These are phyloP conservation scores for Elsinoe perseae DNA, from an alignment of 2,329 filamentous ascomycete genomes.

Conservation along the genomic window DNA sequence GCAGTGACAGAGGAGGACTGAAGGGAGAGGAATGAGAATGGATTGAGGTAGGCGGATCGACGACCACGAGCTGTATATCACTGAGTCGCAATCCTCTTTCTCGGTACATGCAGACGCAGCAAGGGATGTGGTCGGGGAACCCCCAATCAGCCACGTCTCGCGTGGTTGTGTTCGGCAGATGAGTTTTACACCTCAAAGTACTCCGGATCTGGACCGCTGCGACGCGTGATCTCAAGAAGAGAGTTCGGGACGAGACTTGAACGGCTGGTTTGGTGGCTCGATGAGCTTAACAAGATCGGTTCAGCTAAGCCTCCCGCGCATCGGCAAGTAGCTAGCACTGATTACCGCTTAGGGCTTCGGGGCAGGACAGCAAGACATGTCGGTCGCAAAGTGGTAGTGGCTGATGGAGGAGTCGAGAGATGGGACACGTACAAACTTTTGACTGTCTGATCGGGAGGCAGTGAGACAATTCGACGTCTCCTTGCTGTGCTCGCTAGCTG, in stretches of 20 bases:
- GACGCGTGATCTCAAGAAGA: neutral
- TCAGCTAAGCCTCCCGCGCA: neutral
- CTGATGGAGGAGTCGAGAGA: neutral
- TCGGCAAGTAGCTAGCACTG: neutral
- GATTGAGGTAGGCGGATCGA: neutral
- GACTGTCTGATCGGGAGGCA: neutral
- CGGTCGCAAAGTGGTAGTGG: neutral
- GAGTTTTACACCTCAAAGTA: neutral
- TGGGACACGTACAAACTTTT: neutral
- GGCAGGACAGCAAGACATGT: neutral
- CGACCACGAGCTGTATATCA: conserved; percentile 7
- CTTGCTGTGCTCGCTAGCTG: neutral
- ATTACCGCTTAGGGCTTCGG: neutral
- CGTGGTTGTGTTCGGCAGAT: conserved; percentile 9
- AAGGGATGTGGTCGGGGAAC: neutral
- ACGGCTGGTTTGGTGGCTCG: neutral
- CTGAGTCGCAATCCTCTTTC: neutral
- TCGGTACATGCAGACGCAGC: neutral
- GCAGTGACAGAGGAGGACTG: neutral
- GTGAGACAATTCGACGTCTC: neutral
- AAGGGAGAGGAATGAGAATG: neutral
- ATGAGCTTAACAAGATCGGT: neutral
- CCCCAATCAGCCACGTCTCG: conserved; percentile 12
- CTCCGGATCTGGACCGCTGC: conserved; percentile 2
- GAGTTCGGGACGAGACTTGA: neutral